Percentiles rank a stretch among this genome's conserved stretches.
Conservation (phyloP, 2,329 filamentous ascomycete species). For the Byssothecium circinans region DNA sequence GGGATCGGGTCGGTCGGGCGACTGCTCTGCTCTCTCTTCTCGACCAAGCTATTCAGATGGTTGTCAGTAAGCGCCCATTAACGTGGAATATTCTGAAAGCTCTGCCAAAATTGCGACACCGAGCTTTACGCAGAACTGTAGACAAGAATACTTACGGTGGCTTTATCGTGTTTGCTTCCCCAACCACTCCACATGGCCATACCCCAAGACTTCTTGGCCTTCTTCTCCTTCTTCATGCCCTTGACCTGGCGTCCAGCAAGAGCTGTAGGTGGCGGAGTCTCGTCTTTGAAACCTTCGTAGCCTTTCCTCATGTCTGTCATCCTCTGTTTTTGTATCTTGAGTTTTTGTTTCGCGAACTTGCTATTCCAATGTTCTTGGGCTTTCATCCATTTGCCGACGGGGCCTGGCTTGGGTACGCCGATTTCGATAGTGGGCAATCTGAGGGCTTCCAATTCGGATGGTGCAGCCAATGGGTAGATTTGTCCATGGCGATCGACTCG, state of each 20-base stretch:
- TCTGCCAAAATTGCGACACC: too few species aligned
- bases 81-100: too few species aligned
- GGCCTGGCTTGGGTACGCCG: conserved; percentile 76
- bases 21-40: conserved; percentile 36
- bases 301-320: conserved; percentile 72
- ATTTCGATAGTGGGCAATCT: conserved; percentile 65
- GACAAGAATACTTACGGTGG: conserved; percentile 56
- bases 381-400: conserved; percentile 80
- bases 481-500: conserved; percentile 76
- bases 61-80: conserved; percentile 5
- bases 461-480: conserved; percentile 67
- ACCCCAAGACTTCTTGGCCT: conserved; percentile 69
- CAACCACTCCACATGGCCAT: conserved; percentile 83
- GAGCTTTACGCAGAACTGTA: not conserved
- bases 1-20: conserved; percentile 12
- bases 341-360: conserved; percentile 69
- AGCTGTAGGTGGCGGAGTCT: conserved; percentile 80
- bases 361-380: conserved; percentile 73
- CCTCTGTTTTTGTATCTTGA: conserved; percentile 71
- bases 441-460: conserved; percentile 67
- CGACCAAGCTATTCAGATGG: conserved; percentile 32
- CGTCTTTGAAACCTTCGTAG: conserved; percentile 70
- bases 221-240: conserved; percentile 51
- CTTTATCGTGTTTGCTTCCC: conserved; percentile 86
- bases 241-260: conserved; percentile 69